Evolutionary conservation across 805 yeast genomes (phyloP), one percentile per base, ranked within the genome.

Genomic region (Metschnikowia peoriensis): DNA sequence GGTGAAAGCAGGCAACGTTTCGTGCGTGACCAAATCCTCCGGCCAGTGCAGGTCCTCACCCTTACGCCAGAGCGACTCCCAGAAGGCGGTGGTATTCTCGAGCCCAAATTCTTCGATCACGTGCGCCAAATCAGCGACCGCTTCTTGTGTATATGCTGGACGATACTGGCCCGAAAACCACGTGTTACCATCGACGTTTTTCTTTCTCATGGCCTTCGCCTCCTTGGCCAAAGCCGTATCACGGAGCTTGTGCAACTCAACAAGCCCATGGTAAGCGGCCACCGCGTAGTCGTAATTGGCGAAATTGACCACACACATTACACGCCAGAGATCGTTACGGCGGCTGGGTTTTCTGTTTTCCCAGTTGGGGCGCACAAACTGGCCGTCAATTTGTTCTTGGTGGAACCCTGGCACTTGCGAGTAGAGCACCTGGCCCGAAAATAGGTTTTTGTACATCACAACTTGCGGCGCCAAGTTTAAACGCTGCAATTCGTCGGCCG

Each of bases 91-190:
- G 38, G 85, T 74, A 57, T 74, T 56, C 37, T 67, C 73, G 60
- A 75, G 68, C 46, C 75, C 76, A 55, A 85, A 76, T 55, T 84
- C 86, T 51, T 86, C 91, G n/a, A 86, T 73, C 10, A 85, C 85
- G 47, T 83, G 78, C 34, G 83, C 72, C 58, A 92, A 72, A 70
- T 92, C 98, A 6, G 97, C 89, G 29, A 89, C 90, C 1, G 97
- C 88, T 68, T 92, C 97, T 68, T 89, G 96, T 11, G 96, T 77
- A 70, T 86, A 89, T 0, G 94, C 84, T 28, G 97, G 97, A 65
- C 97, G 82, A 74, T 80, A 93, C 70, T 89, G 96, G 44, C 89
- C 93, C 52, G 86, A 82, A 67, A 77, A 86, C 97, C 97, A 91
- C 46, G 85, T 82, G 70, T 88, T 85, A 1, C 96, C 94, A 52